Evolutionary conservation across 495 filamentous ascomycete species (phyloP).

Genomic region (Aspergillus affinis): DNA sequence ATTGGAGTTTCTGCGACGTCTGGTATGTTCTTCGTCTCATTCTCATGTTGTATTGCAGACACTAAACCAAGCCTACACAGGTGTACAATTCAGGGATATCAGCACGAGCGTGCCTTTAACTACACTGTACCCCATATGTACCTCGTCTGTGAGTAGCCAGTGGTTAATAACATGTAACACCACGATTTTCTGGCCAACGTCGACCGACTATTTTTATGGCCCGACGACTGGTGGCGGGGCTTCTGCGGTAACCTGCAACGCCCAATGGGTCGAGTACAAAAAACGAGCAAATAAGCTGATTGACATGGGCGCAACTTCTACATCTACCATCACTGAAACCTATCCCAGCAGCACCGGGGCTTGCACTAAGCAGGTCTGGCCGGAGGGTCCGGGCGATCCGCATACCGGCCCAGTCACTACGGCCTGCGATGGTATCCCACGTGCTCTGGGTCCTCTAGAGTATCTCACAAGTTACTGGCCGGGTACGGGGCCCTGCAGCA

Average conservation of each 20-base stretch:
- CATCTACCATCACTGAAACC: slow-evolving; percentile 11
- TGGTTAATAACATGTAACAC: slow-evolving; percentile 26
- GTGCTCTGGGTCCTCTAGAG: slow-evolving; percentile 24
- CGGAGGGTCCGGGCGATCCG: slow-evolving; percentile 13
- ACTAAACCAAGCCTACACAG: too few species aligned
- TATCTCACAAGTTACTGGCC: slow-evolving; percentile 19
- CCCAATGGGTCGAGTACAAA: slow-evolving; percentile 23
- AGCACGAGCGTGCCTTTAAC: too few species aligned
- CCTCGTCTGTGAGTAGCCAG: slow-evolving; percentile 21
- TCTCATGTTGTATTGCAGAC: too few species aligned
- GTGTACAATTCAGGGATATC: too few species aligned
- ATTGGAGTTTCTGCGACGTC: too few species aligned
- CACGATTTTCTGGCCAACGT: slow-evolving; percentile 29
- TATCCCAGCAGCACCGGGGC: slow-evolving; percentile 24
- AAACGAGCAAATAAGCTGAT: slow-evolving; percentile 11
- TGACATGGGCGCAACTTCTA: slow-evolving; percentile 18
- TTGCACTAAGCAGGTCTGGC: slow-evolving; percentile 12
- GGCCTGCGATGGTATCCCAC: slow-evolving; percentile 21
- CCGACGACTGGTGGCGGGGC: slow-evolving; percentile 24
- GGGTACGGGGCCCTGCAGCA: slow-evolving; percentile 23
- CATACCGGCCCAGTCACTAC: slow-evolving; percentile 28
- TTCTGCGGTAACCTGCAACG: slow-evolving; percentile 26
- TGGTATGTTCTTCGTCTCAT: too few species aligned
- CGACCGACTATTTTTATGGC: slow-evolving; percentile 29
- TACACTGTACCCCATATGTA: background rate